phyloP scores from a whole-genome alignment of 2,329 filamentous ascomycete species.

The Penicillium sp. region DNA sequence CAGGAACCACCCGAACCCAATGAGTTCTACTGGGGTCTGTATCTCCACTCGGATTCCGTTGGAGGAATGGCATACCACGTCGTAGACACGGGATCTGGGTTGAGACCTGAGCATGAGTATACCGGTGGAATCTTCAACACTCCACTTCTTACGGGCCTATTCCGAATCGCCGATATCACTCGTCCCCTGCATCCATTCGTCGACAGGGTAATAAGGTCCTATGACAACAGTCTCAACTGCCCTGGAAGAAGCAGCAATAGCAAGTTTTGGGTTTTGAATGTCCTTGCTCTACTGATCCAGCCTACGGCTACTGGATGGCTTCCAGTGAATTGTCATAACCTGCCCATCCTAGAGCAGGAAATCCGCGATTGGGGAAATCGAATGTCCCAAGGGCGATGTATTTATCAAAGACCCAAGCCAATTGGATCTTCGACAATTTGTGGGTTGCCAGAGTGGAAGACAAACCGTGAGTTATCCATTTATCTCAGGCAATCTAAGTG shows the following conservation, averaged over 20 bases:
- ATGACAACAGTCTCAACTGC: constrained; percentile 21
- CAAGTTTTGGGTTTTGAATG: constrained; percentile 21
- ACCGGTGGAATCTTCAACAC: constrained; percentile 20
- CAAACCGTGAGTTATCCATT: neutral
- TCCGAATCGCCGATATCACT: constrained; percentile 23
- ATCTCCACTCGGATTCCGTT: constrained; percentile 21
- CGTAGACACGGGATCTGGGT: constrained; percentile 18
- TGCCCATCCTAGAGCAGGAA: constrained; percentile 20
- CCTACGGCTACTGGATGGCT: constrained; percentile 1
- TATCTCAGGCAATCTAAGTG: neutral
- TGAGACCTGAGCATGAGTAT: constrained; percentile 21
- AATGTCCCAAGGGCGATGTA: constrained; percentile 14
- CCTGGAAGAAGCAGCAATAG: constrained; percentile 19
- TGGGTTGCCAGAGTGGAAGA: constrained; percentile 5
- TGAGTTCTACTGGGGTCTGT: constrained; percentile 35
- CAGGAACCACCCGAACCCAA: constrained; percentile 26
- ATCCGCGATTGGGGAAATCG: constrained; percentile 24
- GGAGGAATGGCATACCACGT: constrained; percentile 27
- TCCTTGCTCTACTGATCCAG: constrained; percentile 17
- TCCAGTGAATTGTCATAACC: constrained; percentile 11
- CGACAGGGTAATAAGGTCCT: constrained; percentile 21
- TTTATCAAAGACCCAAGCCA: constrained; percentile 22
- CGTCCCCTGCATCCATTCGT: constrained; percentile 5
- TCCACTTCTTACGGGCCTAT: constrained; percentile 26
- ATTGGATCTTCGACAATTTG: constrained; percentile 12